phyloP scores from a whole-genome alignment of 768 basidiomycete genomes.

The Leccinum subgranulosum region DNA sequence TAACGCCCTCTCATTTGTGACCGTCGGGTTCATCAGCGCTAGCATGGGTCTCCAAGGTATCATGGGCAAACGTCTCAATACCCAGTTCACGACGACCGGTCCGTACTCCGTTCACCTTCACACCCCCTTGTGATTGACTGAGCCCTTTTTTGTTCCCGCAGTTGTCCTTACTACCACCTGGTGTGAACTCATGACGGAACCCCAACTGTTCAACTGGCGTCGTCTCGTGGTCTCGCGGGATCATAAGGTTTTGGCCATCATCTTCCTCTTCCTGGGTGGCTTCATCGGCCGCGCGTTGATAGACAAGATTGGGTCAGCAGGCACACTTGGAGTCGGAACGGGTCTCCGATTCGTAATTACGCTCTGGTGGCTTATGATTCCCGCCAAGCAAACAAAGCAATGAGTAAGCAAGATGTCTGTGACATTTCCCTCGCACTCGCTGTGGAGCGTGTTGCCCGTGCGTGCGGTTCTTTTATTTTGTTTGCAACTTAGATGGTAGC shows the following conservation, averaged over 20 bases:
- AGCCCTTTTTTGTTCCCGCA: conserved; percentile 19
- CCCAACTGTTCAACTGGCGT: conserved; percentile 60
- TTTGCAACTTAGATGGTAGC: not conserved
- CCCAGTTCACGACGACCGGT: conserved; percentile 79
- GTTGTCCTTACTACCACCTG: conserved; percentile 86
- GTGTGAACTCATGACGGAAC: conserved; percentile 86
- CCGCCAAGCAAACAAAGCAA: conserved; percentile 24
- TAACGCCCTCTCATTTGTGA: conserved; percentile 60
- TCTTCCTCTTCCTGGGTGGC: conserved; percentile 72
- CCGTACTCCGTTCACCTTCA: conserved; percentile 20
- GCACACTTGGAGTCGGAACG: conserved; percentile 62
- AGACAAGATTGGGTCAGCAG: conserved; percentile 56
- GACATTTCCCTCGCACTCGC: not conserved
- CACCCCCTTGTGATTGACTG: not conserved
- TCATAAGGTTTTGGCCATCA: conserved; percentile 65
- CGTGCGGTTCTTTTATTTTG: not conserved
- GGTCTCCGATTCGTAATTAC: conserved; percentile 61
- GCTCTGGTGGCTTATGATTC: conserved; percentile 65
- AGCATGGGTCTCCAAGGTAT: conserved; percentile 81
- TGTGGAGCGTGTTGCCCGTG: not conserved
- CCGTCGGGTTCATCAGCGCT: conserved; percentile 76
- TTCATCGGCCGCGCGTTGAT: conserved; percentile 62
- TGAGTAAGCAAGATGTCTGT: not conserved
- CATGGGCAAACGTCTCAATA: conserved; percentile 75
- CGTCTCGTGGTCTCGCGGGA: conserved; percentile 59